phyloP scores from a whole-genome alignment of 2,329 filamentous ascomycete genomes.

The Purpureocillium lavendulum region DNA sequence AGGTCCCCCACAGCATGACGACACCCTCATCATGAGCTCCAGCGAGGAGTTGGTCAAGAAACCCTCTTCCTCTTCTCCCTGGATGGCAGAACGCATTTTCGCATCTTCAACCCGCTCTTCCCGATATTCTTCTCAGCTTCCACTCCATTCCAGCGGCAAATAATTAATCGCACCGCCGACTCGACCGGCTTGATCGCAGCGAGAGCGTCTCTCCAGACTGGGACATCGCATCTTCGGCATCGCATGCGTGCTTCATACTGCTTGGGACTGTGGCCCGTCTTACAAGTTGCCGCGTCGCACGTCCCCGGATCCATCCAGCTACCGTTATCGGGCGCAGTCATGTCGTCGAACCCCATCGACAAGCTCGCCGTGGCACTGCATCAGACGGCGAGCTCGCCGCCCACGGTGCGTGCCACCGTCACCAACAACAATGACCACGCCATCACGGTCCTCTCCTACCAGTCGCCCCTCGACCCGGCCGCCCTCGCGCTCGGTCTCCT shows the following conservation, averaged over 20 bases:
- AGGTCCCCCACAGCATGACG: no score
- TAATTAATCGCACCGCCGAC: no score
- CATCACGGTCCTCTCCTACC: conserved; percentile 28
- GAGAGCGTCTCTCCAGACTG: no score
- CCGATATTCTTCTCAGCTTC: no score
- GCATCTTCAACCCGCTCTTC: no score
- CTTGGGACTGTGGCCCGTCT: no score
- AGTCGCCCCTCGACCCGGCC: conserved; percentile 28
- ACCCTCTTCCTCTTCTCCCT: no score
- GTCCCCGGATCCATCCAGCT: conserved; percentile 1
- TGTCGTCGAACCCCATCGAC: conserved; percentile 5
- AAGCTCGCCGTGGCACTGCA: conserved; percentile 22
- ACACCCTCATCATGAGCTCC: no score
- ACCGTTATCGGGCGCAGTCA: background rate
- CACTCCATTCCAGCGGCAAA: no score
- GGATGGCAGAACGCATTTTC: no score
- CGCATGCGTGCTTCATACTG: background rate
- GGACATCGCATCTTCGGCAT: background rate
- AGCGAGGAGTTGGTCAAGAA: no score
- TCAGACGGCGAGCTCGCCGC: conserved; percentile 22
- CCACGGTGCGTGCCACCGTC: conserved; percentile 24
- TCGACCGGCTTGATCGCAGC: no score
- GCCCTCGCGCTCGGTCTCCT: conserved; percentile 26
- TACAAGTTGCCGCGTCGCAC: conserved; percentile 1
- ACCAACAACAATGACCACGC: conserved; percentile 25